Percentiles rank a stretch among this genome's conserved stretches.
phyloP scores from a whole-genome alignment of 352 stramenopile genomes.

The Globisporangium abappressorium region DNA sequence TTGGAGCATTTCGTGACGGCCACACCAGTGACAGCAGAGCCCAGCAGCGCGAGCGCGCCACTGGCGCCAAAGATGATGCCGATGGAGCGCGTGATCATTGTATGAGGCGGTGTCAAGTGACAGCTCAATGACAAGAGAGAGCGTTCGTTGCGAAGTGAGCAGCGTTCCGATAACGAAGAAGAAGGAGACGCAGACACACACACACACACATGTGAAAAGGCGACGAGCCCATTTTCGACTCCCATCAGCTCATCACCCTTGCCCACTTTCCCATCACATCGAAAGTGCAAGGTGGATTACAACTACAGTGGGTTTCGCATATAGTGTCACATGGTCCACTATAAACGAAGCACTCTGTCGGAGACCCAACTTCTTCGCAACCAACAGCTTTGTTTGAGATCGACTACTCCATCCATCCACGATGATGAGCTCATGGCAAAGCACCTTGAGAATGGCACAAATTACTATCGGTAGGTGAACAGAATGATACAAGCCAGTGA shows the following conservation, averaged over 20 bases:
- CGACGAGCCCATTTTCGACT: not conserved
- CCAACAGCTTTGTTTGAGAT: not conserved
- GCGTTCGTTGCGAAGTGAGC: not conserved
- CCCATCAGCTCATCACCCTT: not conserved
- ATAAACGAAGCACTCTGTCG: not conserved
- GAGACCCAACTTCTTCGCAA: not conserved
- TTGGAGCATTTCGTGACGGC: not conserved
- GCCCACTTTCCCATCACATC: not conserved
- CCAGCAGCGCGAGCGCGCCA: not conserved
- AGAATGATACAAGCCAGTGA: too few species aligned
- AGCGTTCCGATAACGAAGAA: not conserved
- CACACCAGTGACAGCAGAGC: not conserved
- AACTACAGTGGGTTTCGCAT: not conserved
- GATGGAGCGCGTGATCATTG: not conserved
- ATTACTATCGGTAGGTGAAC: too few species aligned
- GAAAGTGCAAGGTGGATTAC: not conserved
- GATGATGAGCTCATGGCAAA: not conserved
- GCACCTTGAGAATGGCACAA: not conserved
- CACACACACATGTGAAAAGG: not conserved
- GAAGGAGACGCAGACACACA: not conserved
- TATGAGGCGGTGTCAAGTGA: not conserved
- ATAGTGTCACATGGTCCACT: not conserved
- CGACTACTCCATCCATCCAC: not conserved
- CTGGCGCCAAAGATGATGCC: too few species aligned
- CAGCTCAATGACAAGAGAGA: too few species aligned